Percentiles rank a stretch among this genome's conserved stretches.
phyloP scores from a whole-genome alignment of 148 eudicot genomes.

The Spergularia bocconei region DNA sequence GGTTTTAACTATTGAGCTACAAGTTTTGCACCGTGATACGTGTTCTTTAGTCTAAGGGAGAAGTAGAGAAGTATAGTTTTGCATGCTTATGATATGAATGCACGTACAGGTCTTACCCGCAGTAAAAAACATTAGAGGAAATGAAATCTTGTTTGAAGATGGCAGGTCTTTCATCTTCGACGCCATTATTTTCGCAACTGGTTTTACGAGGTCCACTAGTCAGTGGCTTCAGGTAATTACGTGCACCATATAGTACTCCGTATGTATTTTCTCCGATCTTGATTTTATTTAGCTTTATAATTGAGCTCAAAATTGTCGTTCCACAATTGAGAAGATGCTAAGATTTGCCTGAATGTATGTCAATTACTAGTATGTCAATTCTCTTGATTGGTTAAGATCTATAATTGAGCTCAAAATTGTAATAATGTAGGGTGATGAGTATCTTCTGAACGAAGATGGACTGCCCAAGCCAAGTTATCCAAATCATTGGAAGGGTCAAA shows the following conservation, averaged over 20 bases:
- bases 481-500: conserved; percentile 72
- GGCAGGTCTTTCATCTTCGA: conserved; percentile 55
- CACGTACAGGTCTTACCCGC: conserved; percentile 58
- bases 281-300: too few relatives aligned
- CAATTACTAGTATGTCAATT: too few relatives aligned
- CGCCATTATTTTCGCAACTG: conserved; percentile 67
- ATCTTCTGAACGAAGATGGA: conserved; percentile 64
- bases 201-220: conserved; percentile 18
- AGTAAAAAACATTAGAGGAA: conserved; percentile 39
- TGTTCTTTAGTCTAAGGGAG: too few relatives aligned
- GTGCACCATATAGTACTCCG: background rate
- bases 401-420: too few relatives aligned
- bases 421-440: conserved; percentile 49
- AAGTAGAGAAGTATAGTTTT: too few relatives aligned
- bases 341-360: too few relatives aligned
- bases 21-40: too few relatives aligned
- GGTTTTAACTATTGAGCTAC: too few relatives aligned
- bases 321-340: too few relatives aligned
- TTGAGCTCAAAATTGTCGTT: too few relatives aligned
- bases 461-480: conserved; percentile 55
- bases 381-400: too few relatives aligned
- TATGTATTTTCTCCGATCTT: too few relatives aligned
- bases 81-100: background rate
- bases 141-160: conserved; percentile 45
- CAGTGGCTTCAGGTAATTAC: conserved; percentile 19